Conservation (phyloP, 2,329 filamentous ascomycete species). For the Fusarium bulbicola region DNA sequence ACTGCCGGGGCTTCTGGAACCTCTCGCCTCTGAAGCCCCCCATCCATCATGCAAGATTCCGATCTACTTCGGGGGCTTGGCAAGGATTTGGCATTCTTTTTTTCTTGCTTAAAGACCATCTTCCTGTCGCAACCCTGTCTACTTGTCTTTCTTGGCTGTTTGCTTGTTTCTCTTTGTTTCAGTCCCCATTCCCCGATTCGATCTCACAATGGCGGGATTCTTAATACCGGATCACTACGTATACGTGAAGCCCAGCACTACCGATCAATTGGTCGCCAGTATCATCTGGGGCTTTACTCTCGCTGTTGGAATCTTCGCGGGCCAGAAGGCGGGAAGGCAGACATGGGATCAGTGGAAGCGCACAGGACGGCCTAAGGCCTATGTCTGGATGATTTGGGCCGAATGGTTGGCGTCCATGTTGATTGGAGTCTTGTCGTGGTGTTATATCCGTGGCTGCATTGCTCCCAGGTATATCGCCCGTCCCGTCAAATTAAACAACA, state of each 20-base stretch:
- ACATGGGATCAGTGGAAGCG: constrained; percentile 31
- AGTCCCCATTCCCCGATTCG: not conserved
- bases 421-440: constrained; percentile 36
- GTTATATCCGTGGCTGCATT: constrained; percentile 30
- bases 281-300: constrained; percentile 41
- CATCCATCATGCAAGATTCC: not conserved
- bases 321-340: constrained; percentile 31
- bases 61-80: not conserved
- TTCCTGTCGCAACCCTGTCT: not conserved
- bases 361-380: constrained; percentile 23
- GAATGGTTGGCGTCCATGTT: constrained; percentile 33
- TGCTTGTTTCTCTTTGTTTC: not conserved
- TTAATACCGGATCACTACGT: constrained; percentile 32
- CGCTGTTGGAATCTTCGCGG: constrained; percentile 31
- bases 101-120: not conserved
- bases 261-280: constrained; percentile 36
- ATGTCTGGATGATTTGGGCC: constrained; percentile 36
- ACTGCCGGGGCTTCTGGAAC: not conserved
- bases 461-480: constrained; percentile 22
- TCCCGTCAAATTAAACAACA: too few species aligned
- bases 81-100: not conserved
- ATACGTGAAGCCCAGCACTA: constrained; percentile 8
- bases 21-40: not conserved
- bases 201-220: constrained; percentile 16
- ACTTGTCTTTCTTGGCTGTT: not conserved